Conservation (phyloP, 208 protist species). For the Borovskyia barvae region DNA sequence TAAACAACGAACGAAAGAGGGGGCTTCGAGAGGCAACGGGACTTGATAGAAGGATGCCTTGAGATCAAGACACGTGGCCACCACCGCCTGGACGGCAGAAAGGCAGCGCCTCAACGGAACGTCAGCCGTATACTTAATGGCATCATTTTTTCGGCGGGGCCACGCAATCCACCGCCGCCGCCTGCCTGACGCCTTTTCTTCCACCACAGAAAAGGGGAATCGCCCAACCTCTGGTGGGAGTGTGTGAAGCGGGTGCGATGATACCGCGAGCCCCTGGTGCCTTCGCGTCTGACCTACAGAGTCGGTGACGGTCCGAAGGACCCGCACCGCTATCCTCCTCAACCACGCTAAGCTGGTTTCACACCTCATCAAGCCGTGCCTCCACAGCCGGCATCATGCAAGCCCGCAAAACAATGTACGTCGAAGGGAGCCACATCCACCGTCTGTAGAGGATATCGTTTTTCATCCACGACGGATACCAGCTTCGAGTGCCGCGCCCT, state of each 20-base stretch:
- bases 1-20: neutral
- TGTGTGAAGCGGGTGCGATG: neutral
- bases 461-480: neutral
- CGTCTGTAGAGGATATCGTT: neutral
- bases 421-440: neutral
- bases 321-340: neutral
- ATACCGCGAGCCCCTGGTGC: neutral
- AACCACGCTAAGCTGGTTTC: neutral
- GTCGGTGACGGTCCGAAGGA: neutral
- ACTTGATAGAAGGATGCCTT: neutral
- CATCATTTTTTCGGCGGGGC: neutral
- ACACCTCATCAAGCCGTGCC: neutral
- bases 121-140: neutral
- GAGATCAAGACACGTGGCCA: neutral
- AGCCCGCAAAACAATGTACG: neutral
- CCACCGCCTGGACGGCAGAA: neutral
- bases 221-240: neutral
- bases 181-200: neutral
- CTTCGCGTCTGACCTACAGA: neutral
- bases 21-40: neutral
- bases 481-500: neutral
- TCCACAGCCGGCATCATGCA: neutral
- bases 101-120: neutral
- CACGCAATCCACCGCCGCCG: neutral
- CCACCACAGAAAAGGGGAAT: neutral